phyloP scores from a whole-genome alignment of 176 grass and related monocot species.

The Zizania latifolia region DNA sequence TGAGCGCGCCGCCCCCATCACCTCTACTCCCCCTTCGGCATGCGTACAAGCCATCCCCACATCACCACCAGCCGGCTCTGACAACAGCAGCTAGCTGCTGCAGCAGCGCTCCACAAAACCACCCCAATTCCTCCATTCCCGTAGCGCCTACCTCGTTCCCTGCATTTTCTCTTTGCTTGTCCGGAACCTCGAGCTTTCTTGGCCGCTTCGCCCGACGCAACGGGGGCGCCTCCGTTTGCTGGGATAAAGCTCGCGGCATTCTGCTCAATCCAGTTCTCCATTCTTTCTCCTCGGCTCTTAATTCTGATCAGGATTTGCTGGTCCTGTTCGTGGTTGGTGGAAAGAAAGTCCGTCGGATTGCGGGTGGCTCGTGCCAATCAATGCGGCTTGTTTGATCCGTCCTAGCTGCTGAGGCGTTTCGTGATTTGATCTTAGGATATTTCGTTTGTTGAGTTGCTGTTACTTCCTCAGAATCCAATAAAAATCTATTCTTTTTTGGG shows the following conservation, averaged over 20 bases:
- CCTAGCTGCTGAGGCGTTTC: conserved; percentile 10
- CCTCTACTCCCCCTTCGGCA: conserved; percentile 40
- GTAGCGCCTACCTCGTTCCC: background rate
- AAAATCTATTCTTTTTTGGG: background rate
- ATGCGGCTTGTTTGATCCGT: conserved; percentile 12
- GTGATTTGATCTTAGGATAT: background rate
- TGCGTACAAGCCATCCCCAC: conserved; percentile 86
- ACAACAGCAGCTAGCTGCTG: conserved; percentile 12
- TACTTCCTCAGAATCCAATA: background rate
- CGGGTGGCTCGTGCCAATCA: background rate
- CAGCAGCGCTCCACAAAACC: conserved; percentile 19
- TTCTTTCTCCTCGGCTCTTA: background rate
- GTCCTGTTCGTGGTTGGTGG: background rate
- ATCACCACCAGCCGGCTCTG: background rate
- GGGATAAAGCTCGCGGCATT: conserved; percentile 7
- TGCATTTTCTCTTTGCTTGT: conserved; percentile 10
- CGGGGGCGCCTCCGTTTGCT: background rate
- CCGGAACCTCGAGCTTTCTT: conserved; percentile 27
- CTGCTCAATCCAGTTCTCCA: background rate
- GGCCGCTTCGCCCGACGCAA: conserved; percentile 11
- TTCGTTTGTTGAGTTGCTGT: conserved; percentile 10
- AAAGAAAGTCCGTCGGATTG: background rate
- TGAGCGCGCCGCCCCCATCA: conserved; percentile 1
- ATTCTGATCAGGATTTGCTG: background rate
- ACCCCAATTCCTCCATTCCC: background rate